phyloP scores from a whole-genome alignment of 805 yeast species.

The Saccharomycopsis schoenii region DNA sequence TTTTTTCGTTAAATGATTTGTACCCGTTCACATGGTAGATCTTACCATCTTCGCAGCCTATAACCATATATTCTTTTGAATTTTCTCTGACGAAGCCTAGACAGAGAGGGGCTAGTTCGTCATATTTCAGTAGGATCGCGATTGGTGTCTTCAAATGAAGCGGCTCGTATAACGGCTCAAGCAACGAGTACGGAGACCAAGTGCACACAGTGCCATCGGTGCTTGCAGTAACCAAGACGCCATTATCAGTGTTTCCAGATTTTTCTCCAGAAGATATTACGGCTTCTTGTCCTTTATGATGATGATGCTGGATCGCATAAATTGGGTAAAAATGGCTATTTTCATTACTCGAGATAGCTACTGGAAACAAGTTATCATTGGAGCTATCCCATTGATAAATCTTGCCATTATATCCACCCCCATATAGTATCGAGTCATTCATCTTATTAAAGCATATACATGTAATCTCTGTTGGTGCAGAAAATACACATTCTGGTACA shows the following conservation, averaged over 20 bases:
- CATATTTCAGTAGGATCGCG: constrained; percentile 20
- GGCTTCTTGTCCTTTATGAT: neutral
- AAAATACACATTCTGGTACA: constrained; percentile 25
- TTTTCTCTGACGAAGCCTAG: constrained; percentile 19
- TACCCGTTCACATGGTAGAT: constrained; percentile 22
- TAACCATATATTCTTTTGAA: constrained; percentile 13
- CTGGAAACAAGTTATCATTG: neutral
- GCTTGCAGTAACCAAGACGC: constrained; percentile 22
- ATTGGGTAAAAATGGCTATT: constrained; percentile 12
- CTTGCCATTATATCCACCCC: constrained; percentile 32
- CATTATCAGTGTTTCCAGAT: neutral
- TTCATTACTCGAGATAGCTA: neutral
- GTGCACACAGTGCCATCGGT: constrained; percentile 26
- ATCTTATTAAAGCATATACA: constrained; percentile 26
- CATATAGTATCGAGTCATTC: constrained; percentile 27
- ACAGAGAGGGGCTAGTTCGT: constrained; percentile 25
- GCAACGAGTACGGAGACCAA: constrained; percentile 24
- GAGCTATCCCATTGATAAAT: constrained; percentile 33
- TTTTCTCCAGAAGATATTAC: neutral
- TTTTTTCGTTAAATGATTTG: neutral
- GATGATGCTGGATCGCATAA: constrained; percentile 7
- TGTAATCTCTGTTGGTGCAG: constrained; percentile 27
- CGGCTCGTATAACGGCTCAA: constrained; percentile 21
- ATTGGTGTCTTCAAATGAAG: constrained; percentile 22
- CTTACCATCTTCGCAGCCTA: constrained; percentile 28